These are phyloP conservation scores for Rhodofomes roseus DNA, from an alignment of 1,284 basidiomycete genomes.

Conservation along the genomic window DNA sequence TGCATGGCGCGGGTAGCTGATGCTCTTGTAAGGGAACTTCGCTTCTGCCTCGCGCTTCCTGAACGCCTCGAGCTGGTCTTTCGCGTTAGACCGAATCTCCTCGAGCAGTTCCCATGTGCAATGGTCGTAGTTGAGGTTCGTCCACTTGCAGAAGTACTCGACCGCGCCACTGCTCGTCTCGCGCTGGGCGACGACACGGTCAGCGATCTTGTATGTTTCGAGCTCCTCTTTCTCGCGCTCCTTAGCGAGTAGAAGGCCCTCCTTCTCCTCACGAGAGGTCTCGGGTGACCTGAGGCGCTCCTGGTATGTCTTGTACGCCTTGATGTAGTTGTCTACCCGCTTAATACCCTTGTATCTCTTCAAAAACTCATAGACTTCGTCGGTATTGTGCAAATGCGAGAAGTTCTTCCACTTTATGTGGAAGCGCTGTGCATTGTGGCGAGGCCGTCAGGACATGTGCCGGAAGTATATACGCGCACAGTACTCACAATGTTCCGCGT, in stretches of 20 bases:
- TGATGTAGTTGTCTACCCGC: conserved; percentile 99
- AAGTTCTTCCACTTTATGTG: conserved; percentile 97
- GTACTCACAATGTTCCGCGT: conserved; percentile 73
- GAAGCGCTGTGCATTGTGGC: conserved; percentile 60
- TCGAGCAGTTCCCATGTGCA: conserved; percentile 93
- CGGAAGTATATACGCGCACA: conserved; percentile 7
- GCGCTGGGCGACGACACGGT: conserved; percentile 87
- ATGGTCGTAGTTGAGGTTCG: conserved; percentile 89
- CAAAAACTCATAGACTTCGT: conserved; percentile 94
- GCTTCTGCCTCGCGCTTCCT: conserved; percentile 74
- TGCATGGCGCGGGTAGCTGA: conserved; percentile 61
- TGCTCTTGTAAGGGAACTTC: conserved; percentile 87
- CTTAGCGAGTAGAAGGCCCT: conserved; percentile 85
- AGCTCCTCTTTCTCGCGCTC: conserved; percentile 89
- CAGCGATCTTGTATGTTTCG: conserved; percentile 89
- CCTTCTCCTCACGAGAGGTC: conserved; percentile 84
- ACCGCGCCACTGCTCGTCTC: conserved; percentile 66
- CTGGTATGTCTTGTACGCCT: conserved; percentile 75
- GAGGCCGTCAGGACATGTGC: not conserved
- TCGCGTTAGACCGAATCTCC: conserved; percentile 75
- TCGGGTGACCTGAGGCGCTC: conserved; percentile 64
- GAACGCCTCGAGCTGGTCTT: conserved; percentile 79
- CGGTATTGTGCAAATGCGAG: conserved; percentile 94
- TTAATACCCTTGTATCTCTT: conserved; percentile 94
- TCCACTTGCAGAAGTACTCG: conserved; percentile 99